These are phyloP conservation scores for Filobasidium floriforme DNA, from an alignment of 768 basidiomycete genomes.

Conservation along the genomic window DNA sequence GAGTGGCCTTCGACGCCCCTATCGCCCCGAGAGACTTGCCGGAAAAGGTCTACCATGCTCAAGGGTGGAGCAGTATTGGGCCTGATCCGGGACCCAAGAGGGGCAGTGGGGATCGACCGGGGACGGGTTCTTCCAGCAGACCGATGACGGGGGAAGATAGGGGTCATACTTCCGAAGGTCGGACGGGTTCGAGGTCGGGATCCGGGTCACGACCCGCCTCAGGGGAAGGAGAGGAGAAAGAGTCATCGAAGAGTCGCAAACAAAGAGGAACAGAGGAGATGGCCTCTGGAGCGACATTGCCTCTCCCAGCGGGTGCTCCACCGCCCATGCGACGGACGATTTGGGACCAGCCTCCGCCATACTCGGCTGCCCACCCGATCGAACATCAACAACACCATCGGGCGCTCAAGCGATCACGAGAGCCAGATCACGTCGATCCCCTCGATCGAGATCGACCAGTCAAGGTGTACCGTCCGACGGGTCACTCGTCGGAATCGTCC, in stretches of 20 bases:
- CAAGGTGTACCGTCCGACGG: constrained; percentile 3
- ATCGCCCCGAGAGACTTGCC: not conserved
- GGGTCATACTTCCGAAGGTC: too few species aligned
- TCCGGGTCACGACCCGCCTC: not conserved
- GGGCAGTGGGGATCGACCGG: not conserved
- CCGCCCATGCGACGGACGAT: not conserved
- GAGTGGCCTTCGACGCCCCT: not conserved
- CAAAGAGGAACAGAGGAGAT: not conserved
- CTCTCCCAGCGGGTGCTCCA: not conserved
- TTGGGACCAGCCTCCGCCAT: not conserved
- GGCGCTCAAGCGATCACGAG: not conserved
- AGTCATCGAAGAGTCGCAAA: not conserved
- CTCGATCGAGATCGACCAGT: not conserved
- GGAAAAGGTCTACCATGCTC: not conserved
- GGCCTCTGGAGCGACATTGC: not conserved
- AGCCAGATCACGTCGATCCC: not conserved
- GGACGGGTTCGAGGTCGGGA: too few species aligned
- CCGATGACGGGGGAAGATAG: not conserved
- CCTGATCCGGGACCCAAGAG: not conserved
- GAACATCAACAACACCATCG: too few species aligned
- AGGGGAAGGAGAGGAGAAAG: not conserved
- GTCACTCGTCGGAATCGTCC: not conserved
- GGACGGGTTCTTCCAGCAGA: not conserved
- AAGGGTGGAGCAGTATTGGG: constrained; percentile 1
- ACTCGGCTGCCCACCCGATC: not conserved